Evolutionary conservation across 306 rosid species (phyloP).

Genomic region (Quercus agrifolia): DNA sequence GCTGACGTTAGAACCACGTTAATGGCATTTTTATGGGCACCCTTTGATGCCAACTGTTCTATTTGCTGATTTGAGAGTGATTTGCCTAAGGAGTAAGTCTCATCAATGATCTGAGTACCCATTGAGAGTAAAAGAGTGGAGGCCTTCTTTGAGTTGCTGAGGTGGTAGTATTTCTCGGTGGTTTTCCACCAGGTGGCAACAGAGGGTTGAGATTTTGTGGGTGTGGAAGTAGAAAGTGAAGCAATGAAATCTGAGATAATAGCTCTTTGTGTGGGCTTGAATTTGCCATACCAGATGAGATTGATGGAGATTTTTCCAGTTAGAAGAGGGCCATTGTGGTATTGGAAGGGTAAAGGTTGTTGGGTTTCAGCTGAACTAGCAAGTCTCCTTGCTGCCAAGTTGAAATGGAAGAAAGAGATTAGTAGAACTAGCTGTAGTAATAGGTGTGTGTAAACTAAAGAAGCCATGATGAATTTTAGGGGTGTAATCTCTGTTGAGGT

Average conservation of each 20-base stretch:
- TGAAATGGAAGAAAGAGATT: constrained; percentile 29
- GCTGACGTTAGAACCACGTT: constrained; percentile 54
- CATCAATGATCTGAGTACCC: constrained; percentile 43
- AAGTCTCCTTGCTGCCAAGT: constrained; percentile 43
- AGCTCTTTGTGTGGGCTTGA: constrained; percentile 60
- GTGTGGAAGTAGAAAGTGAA: constrained; percentile 46
- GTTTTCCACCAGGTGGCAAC: constrained; percentile 55
- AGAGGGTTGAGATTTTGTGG: constrained; percentile 34
- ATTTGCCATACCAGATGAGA: constrained; percentile 74
- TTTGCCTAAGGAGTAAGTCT: constrained; percentile 40
- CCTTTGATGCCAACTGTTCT: constrained; percentile 42
- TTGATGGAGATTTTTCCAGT: constrained; percentile 46
- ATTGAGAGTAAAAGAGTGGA: constrained; percentile 19
- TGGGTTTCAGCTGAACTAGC: constrained; percentile 23
- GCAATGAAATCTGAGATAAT: constrained; percentile 58
- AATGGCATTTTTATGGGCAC: constrained; percentile 25
- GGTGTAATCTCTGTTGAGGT: background rate
- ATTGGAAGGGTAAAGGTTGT: constrained; percentile 41
- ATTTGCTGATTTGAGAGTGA: constrained; percentile 40
- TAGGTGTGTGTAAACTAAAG: background rate
- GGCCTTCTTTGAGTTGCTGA: constrained; percentile 13
- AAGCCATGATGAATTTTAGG: constrained; percentile 30
- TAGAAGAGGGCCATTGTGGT: constrained; percentile 78
- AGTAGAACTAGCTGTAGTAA: constrained; percentile 11
- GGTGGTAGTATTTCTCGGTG: constrained; percentile 40